These are phyloP conservation scores for Apiotrichum siamense DNA, from an alignment of 1,284 basidiomycete genomes.

Conservation along the genomic window DNA sequence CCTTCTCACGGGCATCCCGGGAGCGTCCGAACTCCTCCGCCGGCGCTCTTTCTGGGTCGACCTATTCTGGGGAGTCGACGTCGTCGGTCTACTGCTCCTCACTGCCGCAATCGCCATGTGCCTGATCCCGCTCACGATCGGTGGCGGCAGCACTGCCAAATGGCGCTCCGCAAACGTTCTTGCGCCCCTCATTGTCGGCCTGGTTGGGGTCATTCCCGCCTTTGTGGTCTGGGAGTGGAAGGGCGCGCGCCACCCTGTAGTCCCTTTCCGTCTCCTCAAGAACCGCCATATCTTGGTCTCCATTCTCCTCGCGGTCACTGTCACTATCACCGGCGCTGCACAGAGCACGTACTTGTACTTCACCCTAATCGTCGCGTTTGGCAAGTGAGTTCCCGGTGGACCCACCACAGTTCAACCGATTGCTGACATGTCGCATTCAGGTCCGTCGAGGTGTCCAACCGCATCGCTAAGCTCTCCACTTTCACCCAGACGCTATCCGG, in stretches of 20 bases:
- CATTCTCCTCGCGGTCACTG: slow-evolving; percentile 34
- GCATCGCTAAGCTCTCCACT: slow-evolving; percentile 42
- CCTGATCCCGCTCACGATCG: slow-evolving; percentile 45
- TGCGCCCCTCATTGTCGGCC: slow-evolving; percentile 42
- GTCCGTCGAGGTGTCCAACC: slow-evolving; percentile 27
- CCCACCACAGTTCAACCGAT: no score
- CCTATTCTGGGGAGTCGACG: slow-evolving; percentile 46
- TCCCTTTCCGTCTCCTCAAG: slow-evolving; percentile 44
- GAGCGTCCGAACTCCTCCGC: slow-evolving; percentile 20
- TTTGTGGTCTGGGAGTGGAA: slow-evolving; percentile 45
- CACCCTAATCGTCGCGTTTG: slow-evolving; percentile 41
- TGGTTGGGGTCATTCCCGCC: slow-evolving; percentile 33
- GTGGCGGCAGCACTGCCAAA: slow-evolving; percentile 24
- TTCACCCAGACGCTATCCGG: slow-evolving; percentile 46
- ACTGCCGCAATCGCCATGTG: slow-evolving; percentile 18
- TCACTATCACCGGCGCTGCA: slow-evolving; percentile 39
- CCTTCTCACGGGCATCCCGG: slow-evolving; percentile 26
- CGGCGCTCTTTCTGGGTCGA: slow-evolving; percentile 11
- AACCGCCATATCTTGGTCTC: slow-evolving; percentile 43
- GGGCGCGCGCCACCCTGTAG: slow-evolving; percentile 38
- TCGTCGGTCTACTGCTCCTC: slow-evolving; percentile 43
- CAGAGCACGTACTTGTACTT: slow-evolving; percentile 41
- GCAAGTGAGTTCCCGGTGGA: no score
- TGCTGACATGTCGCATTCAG: no score
- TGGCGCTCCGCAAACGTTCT: slow-evolving; percentile 43